These are phyloP conservation scores for Boehmeria nivea DNA, from an alignment of 306 rosid species.

Conservation along the genomic window DNA sequence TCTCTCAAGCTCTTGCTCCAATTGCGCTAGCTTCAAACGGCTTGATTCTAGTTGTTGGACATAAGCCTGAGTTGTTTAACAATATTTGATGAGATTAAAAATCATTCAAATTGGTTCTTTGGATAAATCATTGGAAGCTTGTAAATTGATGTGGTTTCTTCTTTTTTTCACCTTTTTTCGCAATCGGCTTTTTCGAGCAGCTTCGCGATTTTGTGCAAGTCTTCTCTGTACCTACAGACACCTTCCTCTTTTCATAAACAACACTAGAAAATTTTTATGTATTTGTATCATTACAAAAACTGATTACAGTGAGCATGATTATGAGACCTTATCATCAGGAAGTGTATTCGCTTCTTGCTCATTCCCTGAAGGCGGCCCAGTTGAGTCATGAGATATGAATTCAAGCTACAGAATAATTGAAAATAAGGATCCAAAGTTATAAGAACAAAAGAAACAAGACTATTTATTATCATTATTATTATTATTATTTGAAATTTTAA, in stretches of 20 bases:
- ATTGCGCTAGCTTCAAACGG: constrained; percentile 64
- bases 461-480: too few species aligned
- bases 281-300: not conserved
- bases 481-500: too few species aligned
- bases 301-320: not conserved
- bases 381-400: constrained; percentile 44
- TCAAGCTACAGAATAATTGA: constrained; percentile 37
- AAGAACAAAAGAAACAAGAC: not conserved
- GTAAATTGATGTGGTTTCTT: not conserved
- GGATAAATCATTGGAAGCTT: not conserved
- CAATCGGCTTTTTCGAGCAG: constrained; percentile 73
- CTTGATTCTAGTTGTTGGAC: constrained; percentile 87
- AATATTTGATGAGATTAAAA: not conserved
- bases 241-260: constrained; percentile 11
- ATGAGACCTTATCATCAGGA: constrained; percentile 59
- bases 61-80: constrained; percentile 47
- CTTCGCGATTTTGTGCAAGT: constrained; percentile 87
- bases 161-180: constrained; percentile 59
- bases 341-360: constrained; percentile 52
- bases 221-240: constrained; percentile 52
- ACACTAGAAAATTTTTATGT: not conserved
- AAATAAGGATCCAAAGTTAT: constrained; percentile 11
- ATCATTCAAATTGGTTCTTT: too few species aligned
- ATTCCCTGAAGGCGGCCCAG: constrained; percentile 36
- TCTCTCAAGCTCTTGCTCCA: constrained; percentile 71